A percentile compares a stretch with the other conserved stretches of the same genome.
Evolutionary conservation across 257 asterid species (phyloP).

Genomic region (Solanum paucissectum): DNA sequence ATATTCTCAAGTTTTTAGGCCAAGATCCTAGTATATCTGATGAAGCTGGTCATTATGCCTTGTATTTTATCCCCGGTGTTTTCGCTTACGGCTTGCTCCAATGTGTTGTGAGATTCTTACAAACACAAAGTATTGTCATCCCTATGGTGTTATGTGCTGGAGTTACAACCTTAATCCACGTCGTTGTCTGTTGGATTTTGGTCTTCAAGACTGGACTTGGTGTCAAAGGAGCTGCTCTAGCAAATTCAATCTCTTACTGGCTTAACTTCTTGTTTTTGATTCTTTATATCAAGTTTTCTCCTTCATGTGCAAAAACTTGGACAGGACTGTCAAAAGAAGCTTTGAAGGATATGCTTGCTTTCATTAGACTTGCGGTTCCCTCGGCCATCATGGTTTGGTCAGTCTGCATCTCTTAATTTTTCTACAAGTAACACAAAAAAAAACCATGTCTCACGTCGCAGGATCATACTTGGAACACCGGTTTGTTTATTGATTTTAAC

Average conservation of each 20-base stretch:
- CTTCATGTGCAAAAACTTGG: conserved; percentile 59
- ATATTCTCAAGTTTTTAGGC: conserved; percentile 49
- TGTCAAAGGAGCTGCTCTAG: conserved; percentile 61
- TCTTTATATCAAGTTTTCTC: conserved; percentile 46
- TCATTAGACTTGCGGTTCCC: conserved; percentile 65
- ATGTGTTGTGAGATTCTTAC: conserved; percentile 72
- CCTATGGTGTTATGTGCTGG: conserved; percentile 82
- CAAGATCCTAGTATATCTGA: conserved; percentile 59
- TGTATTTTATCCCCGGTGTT: conserved; percentile 53
- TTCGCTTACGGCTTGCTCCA: conserved; percentile 60
- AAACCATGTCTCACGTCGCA: not conserved
- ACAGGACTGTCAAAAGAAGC: conserved; percentile 68
- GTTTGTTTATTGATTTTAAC: not conserved
- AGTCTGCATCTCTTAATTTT: not conserved
- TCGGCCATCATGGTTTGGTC: conserved; percentile 87
- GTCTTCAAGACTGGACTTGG: conserved; percentile 61
- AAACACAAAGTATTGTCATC: conserved; percentile 59
- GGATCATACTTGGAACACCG: not conserved
- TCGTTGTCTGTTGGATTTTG: conserved; percentile 51
- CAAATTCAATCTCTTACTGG: conserved; percentile 62
- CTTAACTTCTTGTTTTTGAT: conserved; percentile 34
- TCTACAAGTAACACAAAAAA: not conserved
- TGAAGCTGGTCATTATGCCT: conserved; percentile 63
- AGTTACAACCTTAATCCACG: conserved; percentile 39
- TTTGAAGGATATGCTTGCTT: conserved; percentile 27